phyloP scores from a whole-genome alignment of 169 alveolate species.

The Eimeria falciformis region DNA sequence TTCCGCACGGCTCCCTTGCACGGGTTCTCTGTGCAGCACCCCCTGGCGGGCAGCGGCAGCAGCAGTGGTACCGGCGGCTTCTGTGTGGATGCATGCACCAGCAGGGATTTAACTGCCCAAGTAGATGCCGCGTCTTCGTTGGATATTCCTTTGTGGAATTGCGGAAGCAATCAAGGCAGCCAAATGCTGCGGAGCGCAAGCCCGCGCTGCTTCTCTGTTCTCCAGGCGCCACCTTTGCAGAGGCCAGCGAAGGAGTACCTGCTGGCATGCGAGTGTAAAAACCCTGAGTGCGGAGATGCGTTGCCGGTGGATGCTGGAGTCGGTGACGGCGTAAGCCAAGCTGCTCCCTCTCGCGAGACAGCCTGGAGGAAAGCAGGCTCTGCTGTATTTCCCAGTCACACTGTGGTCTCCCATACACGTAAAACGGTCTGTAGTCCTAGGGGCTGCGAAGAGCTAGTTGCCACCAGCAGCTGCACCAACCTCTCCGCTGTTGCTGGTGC shows the following conservation, averaged over 20 bases:
- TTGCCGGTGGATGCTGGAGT: too few relatives aligned
- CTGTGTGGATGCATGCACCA: neutral
- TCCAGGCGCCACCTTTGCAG: neutral
- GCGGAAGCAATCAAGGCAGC: neutral
- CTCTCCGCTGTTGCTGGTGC: too few relatives aligned
- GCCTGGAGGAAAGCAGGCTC: too few relatives aligned
- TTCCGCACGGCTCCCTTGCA: slow-evolving; percentile 11
- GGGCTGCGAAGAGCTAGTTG: too few relatives aligned
- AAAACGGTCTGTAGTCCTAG: too few relatives aligned
- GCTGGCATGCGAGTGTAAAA: too few relatives aligned
- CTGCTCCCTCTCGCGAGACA: too few relatives aligned
- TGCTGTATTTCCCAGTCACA: too few relatives aligned
- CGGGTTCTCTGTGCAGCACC: slow-evolving; percentile 3
- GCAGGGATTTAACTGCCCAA: neutral
- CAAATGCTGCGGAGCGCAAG: neutral
- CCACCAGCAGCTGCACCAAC: too few relatives aligned
- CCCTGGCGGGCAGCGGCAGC: slow-evolving; percentile 10
- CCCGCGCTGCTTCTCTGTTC: neutral
- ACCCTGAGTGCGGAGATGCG: too few relatives aligned
- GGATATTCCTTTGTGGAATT: neutral
- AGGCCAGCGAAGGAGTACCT: neutral
- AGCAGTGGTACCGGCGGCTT: slow-evolving; percentile 12
- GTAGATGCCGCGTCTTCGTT: neutral
- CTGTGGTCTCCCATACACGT: too few relatives aligned
- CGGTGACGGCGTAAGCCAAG: too few relatives aligned